Evolutionary conservation across 305 asterid species (phyloP).

Genomic region (Fraxinus baroniana): DNA sequence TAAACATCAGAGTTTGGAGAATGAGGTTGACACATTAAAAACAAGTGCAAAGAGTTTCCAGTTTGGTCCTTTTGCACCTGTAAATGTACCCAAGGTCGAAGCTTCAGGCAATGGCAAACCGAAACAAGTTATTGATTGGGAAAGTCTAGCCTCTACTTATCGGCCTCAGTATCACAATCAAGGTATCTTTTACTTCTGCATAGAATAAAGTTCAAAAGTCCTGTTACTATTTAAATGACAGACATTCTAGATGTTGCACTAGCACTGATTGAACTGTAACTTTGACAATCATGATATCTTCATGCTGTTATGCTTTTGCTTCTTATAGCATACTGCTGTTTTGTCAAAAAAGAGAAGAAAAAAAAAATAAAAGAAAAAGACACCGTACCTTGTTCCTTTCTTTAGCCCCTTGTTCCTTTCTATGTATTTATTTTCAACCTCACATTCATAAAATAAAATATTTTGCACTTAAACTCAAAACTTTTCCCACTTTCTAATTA

Average conservation of each 20-base stretch:
- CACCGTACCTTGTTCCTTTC: background rate
- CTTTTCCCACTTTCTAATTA: background rate
- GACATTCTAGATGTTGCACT: background rate
- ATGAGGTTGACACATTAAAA: constrained; percentile 43
- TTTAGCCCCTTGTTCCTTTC: background rate
- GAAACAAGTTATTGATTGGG: constrained; percentile 61
- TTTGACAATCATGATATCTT: background rate
- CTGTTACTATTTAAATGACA: background rate
- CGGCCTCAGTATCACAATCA: constrained; percentile 92
- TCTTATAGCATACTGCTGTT: background rate
- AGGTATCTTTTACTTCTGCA: constrained; percentile 48
- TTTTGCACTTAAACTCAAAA: background rate
- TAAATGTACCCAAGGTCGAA: constrained; percentile 45
- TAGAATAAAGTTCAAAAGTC: background rate
- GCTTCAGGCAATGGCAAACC: constrained; percentile 42
- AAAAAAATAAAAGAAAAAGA: background rate
- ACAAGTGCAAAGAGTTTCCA: constrained; percentile 46
- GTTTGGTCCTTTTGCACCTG: constrained; percentile 97
- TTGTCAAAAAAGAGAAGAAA: background rate
- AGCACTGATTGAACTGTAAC: background rate
- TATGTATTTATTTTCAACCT: too few species aligned
- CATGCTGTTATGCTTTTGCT: background rate
- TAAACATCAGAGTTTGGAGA: constrained; percentile 54
- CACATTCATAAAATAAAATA: too few species aligned
- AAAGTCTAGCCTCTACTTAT: constrained; percentile 62